A percentile compares a stretch with the other conserved stretches of the same genome.
phyloP scores from a whole-genome alignment of 164 flowering plant genomes.

The Akebia trifoliata region DNA sequence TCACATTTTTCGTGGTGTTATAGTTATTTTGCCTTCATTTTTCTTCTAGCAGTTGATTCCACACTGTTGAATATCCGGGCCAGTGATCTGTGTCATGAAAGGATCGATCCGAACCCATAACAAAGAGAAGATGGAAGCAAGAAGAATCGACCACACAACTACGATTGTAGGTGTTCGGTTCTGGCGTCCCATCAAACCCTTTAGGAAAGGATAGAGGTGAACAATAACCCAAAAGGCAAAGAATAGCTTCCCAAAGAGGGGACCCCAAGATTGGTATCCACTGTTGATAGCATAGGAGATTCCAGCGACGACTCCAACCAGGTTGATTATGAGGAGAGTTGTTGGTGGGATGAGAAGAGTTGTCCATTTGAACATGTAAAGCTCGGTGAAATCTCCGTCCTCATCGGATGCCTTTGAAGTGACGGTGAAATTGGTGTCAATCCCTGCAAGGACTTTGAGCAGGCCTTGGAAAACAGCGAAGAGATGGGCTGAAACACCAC shows the following conservation, averaged over 20 bases:
- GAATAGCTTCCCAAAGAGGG: conserved; percentile 14
- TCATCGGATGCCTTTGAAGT: conserved; percentile 15
- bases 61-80: conserved; percentile 5
- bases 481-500: conserved; percentile 19
- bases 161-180: conserved; percentile 14
- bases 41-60: conserved; percentile 11
- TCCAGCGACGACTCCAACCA: conserved; percentile 12
- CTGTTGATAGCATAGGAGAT: conserved; percentile 14
- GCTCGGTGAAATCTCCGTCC: conserved; percentile 15
- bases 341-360: conserved; percentile 15
- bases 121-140: conserved; percentile 15
- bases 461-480: conserved; percentile 17
- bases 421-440: conserved; percentile 17
- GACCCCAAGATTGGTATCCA: conserved; percentile 13
- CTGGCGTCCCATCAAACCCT: conserved; percentile 16
- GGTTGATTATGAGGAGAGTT: conserved; percentile 12
- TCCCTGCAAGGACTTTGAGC: conserved; percentile 18
- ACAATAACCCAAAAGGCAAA: conserved; percentile 17
- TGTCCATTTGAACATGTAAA: conserved; percentile 18
- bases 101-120: conserved; percentile 14
- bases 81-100: conserved; percentile 8
- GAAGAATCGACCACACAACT: conserved; percentile 13
- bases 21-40: not conserved
- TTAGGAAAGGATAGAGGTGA: conserved; percentile 15
- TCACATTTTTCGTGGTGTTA: not conserved